These are phyloP conservation scores for Phytophthora podocarpi DNA, from an alignment of 352 stramenopile species.

Conservation along the genomic window DNA sequence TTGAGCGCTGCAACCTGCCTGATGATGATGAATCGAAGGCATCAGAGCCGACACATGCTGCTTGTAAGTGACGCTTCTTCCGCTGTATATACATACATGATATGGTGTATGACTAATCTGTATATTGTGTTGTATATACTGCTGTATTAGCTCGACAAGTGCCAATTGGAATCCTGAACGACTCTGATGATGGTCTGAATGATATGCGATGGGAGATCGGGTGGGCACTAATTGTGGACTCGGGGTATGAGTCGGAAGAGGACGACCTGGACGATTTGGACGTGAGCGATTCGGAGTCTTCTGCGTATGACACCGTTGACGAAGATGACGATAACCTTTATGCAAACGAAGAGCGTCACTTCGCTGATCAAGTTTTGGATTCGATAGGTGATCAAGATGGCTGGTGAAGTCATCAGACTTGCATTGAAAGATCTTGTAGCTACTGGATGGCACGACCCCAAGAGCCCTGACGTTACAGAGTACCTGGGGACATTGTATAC, in stretches of 20 bases:
- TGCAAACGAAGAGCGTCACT: constrained; percentile 2
- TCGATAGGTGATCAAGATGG: neutral
- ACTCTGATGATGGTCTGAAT: too few relatives aligned
- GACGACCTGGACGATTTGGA: neutral
- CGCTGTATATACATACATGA: too few relatives aligned
- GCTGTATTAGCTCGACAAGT: too few relatives aligned
- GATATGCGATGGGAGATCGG: too few relatives aligned
- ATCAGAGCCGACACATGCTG: too few relatives aligned
- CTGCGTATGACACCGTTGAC: neutral
- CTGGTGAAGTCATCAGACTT: neutral
- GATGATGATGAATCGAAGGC: too few relatives aligned
- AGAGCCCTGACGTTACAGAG: neutral
- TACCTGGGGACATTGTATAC: neutral
- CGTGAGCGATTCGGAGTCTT: neutral
- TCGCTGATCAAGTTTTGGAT: constrained; percentile 6
- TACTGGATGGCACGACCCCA: neutral
- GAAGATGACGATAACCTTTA: constrained; percentile 2
- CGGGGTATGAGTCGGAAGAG: constrained; percentile 1
- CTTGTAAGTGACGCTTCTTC: too few relatives aligned
- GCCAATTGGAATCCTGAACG: too few relatives aligned
- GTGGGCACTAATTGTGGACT: too few relatives aligned
- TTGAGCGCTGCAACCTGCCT: too few relatives aligned
- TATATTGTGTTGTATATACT: too few relatives aligned
- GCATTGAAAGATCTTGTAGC: neutral
- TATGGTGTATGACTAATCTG: too few relatives aligned